phyloP scores from a whole-genome alignment of 2,329 filamentous ascomycete species.

The Botrytis fragariae region DNA sequence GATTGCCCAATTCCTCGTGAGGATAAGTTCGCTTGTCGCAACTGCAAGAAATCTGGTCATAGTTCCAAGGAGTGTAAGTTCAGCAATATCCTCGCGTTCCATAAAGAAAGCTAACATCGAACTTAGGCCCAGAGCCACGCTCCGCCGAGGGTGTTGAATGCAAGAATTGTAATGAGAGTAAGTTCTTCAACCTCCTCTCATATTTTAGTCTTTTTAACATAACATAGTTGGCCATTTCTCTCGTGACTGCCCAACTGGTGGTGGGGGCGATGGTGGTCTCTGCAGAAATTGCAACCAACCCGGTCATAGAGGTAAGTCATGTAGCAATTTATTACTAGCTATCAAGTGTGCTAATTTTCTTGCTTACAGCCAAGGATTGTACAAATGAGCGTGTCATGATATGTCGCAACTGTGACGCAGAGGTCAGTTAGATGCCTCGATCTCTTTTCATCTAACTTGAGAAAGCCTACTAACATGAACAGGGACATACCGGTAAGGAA shows the following conservation, averaged over 20 bases:
- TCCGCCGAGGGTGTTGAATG: slow-evolving; percentile 47
- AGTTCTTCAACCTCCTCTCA: not conserved
- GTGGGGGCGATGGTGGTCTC: slow-evolving; percentile 50
- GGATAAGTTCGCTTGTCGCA: slow-evolving; percentile 65
- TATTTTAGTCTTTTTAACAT: slow-evolving; percentile 1
- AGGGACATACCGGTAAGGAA: slow-evolving; percentile 54
- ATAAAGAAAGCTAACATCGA: slow-evolving; percentile 8
- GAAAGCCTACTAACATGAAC: not conserved
- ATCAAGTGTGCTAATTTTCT: not conserved
- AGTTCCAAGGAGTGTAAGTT: slow-evolving; percentile 37
- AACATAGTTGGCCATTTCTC: slow-evolving; percentile 57
- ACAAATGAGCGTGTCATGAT: slow-evolving; percentile 22
- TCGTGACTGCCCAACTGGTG: slow-evolving; percentile 61
- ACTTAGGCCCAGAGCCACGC: slow-evolving; percentile 51
- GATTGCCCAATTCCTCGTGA: slow-evolving; percentile 64
- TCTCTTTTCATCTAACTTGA: not conserved
- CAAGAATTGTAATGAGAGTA: slow-evolving; percentile 40
- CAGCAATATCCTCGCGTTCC: not conserved
- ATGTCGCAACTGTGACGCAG: slow-evolving; percentile 59
- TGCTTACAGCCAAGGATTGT: slow-evolving; percentile 48
- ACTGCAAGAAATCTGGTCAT: slow-evolving; percentile 53
- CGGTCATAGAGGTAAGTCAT: slow-evolving; percentile 49
- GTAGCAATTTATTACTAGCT: not conserved
- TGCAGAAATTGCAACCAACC: slow-evolving; percentile 64
- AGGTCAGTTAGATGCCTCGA: slow-evolving; percentile 32